A percentile compares a stretch with the other conserved stretches of the same genome.
phyloP scores from a whole-genome alignment of 352 stramenopile genomes.

The Globisporangium viniferum region DNA sequence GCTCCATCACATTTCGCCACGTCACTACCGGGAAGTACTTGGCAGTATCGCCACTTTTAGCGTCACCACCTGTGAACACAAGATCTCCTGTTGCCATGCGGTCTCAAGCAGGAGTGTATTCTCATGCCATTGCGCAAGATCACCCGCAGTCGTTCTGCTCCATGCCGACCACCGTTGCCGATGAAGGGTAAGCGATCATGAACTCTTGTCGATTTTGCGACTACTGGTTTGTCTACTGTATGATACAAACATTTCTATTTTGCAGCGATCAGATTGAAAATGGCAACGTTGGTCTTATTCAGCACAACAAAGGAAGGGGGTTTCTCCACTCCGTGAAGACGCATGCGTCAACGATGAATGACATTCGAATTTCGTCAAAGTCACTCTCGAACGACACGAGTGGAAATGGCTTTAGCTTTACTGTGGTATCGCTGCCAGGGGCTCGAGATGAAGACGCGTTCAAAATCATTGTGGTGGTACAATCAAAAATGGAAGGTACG shows the following conservation, averaged over 20 bases:
- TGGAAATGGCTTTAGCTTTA: slow-evolving; percentile 31
- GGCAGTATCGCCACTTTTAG: slow-evolving; percentile 21
- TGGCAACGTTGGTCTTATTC: slow-evolving; percentile 53
- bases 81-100: slow-evolving; percentile 22
- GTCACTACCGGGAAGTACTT: slow-evolving; percentile 59
- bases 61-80: slow-evolving; percentile 17
- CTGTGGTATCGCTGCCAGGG: slow-evolving; percentile 42
- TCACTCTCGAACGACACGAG: slow-evolving; percentile 29
- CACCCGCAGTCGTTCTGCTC: slow-evolving; percentile 52
- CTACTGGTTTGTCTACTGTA: neutral
- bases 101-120: slow-evolving; percentile 18
- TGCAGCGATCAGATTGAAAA: slow-evolving; percentile 42
- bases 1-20: slow-evolving; percentile 49
- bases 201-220: neutral
- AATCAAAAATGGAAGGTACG: slow-evolving; percentile 52
- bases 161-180: slow-evolving; percentile 48
- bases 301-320: slow-evolving; percentile 41
- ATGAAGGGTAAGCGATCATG: slow-evolving; percentile 42
- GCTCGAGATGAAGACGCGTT: slow-evolving; percentile 71
- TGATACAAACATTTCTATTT: neutral
- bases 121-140: slow-evolving; percentile 33
- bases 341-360: slow-evolving; percentile 57
- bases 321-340: slow-evolving; percentile 72
- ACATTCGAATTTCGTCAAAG: slow-evolving; percentile 63
- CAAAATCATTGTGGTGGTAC: slow-evolving; percentile 45